Evolutionary conservation across 73 alveolate genomes (phyloP).

Genomic region (Chromera velia): DNA sequence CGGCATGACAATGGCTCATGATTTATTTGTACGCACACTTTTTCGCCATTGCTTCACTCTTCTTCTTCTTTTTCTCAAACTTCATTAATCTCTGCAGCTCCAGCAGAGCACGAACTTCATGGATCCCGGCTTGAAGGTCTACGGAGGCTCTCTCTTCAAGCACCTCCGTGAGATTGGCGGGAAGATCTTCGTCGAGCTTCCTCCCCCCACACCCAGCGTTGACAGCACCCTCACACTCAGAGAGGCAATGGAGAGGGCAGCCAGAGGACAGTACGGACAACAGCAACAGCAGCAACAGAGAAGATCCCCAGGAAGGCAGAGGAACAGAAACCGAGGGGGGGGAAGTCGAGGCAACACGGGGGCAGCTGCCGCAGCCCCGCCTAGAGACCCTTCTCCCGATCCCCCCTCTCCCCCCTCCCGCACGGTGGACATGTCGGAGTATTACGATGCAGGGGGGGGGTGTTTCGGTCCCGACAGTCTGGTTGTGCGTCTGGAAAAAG

Average conservation of each 20-base stretch:
- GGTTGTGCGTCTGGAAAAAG: not conserved
- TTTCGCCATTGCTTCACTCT: no score
- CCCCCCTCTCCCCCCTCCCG: not conserved
- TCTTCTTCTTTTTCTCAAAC: no score
- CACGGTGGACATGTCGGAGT: not conserved
- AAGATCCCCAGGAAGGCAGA: no score
- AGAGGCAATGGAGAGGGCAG: no score
- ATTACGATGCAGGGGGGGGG: conserved; percentile 1
- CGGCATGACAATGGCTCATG: no score
- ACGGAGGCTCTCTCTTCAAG: conserved; percentile 6
- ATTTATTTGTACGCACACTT: no score
- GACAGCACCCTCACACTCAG: no score
- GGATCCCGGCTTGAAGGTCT: conserved; percentile 5
- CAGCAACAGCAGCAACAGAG: no score
- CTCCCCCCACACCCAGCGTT: conserved; percentile 16
- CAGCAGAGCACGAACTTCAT: conserved; percentile 1
- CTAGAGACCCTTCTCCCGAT: not conserved
- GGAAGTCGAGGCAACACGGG: no score
- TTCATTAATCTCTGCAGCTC: no score
- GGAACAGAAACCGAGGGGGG: no score
- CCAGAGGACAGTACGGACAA: no score
- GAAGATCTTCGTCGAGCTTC: not conserved
- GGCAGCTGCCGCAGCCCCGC: not conserved
- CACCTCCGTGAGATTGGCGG: conserved; percentile 1
- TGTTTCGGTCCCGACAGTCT: not conserved